These are phyloP conservation scores for Wickerhamomyces tratensis DNA, from an alignment of 805 yeast genomes.

Conservation along the genomic window DNA sequence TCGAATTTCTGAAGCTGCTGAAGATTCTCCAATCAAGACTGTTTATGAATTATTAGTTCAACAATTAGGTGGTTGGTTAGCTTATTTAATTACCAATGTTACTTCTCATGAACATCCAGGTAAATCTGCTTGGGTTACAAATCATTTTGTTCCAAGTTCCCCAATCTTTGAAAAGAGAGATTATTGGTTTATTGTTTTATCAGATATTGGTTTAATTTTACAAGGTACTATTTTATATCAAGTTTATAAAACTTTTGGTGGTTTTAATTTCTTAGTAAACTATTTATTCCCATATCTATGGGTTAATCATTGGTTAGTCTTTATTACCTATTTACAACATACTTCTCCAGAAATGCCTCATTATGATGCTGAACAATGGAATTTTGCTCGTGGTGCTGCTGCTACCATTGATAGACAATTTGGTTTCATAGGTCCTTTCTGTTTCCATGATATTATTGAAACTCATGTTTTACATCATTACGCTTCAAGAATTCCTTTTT, in stretches of 20 bases:
- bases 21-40: conserved; percentile 67
- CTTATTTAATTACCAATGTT: conserved; percentile 57
- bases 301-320: conserved; percentile 87
- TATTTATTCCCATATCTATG: conserved; percentile 72
- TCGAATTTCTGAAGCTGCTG: conserved; percentile 45
- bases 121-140: conserved; percentile 36
- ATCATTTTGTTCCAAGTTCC: conserved; percentile 66
- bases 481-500: conserved; percentile 77
- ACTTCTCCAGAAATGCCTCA: conserved; percentile 75
- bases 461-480: conserved; percentile 86
- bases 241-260: conserved; percentile 56
- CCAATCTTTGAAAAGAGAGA: conserved; percentile 69
- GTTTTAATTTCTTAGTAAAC: conserved; percentile 50
- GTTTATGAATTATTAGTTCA: conserved; percentile 47
- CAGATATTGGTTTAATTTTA: conserved; percentile 61
- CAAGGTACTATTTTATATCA: conserved; percentile 44
- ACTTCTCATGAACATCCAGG: conserved; percentile 62
- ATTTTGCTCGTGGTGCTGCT: conserved; percentile 83
- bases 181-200: conserved; percentile 58
- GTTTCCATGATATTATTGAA: conserved; percentile 85
- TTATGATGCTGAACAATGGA: conserved; percentile 70
- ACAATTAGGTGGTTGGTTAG: conserved; percentile 73
- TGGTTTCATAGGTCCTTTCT: conserved; percentile 67
- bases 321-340: conserved; percentile 79
- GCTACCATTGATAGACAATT: conserved; percentile 81